phyloP scores from a whole-genome alignment of 1,284 basidiomycete genomes.

The Microstroma glucosiphilum region DNA sequence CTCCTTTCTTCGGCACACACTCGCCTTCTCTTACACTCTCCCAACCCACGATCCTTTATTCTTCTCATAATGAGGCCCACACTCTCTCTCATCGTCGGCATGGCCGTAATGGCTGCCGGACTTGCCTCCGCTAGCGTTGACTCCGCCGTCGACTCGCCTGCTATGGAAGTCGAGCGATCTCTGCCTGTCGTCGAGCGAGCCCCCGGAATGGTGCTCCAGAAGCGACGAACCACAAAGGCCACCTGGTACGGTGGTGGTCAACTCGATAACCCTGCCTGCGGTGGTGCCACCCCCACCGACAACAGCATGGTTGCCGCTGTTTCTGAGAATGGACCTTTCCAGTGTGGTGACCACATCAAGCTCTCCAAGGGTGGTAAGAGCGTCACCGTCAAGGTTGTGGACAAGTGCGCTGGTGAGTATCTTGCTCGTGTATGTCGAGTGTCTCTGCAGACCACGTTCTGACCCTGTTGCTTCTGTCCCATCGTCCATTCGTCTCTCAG shows the following conservation, averaged over 20 bases:
- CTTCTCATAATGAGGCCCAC: conserved; percentile 3
- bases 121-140: neutral
- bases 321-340: conserved; percentile 24
- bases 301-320: conserved; percentile 37
- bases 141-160: neutral
- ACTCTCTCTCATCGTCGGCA: neutral
- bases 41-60: neutral
- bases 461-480: neutral
- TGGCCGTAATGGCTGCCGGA: neutral
- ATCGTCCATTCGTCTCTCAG: neutral
- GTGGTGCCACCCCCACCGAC: conserved; percentile 35
- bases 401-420: conserved; percentile 13
- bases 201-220: neutral
- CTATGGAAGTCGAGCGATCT: too few species aligned
- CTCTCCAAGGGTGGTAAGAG: conserved; percentile 14
- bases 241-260: conserved; percentile 17
- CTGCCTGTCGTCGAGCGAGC: neutral
- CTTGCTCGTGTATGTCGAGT: conserved; percentile 23
- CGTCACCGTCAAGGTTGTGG: conserved; percentile 15
- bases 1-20: too few species aligned
- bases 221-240: neutral
- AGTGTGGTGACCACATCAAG: conserved; percentile 34
- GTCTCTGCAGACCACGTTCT: too few species aligned
- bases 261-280: conserved; percentile 41
- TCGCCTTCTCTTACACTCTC: too few species aligned